Evolutionary conservation across 1,284 basidiomycete genomes (phyloP).

Genomic region (Vanrija humicola): DNA sequence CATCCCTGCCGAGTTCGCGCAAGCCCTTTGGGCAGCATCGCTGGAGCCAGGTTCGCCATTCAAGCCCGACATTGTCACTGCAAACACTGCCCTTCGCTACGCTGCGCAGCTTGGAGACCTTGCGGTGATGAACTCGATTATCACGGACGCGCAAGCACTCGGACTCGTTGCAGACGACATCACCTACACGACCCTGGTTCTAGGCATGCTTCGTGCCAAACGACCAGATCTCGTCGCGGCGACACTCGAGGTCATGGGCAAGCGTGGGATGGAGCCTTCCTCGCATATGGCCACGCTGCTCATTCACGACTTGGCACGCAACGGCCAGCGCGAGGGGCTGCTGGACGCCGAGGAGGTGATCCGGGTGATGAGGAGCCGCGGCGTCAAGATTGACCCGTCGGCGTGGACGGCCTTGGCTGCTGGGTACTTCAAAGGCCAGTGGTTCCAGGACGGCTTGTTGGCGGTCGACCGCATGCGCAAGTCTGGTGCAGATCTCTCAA

Average conservation of each 20-base stretch:
- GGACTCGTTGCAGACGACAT: conserved; percentile 66
- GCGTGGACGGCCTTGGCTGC: conserved; percentile 50
- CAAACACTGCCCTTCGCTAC: conserved; percentile 70
- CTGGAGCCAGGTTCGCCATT: conserved; percentile 30
- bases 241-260: conserved; percentile 65
- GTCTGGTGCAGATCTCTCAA: conserved; percentile 56
- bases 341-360: conserved; percentile 63
- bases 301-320: conserved; percentile 64
- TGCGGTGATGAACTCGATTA: conserved; percentile 58
- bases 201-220: conserved; percentile 65
- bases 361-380: conserved; percentile 62
- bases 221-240: conserved; percentile 61
- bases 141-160: conserved; percentile 54
- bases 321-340: conserved; percentile 57
- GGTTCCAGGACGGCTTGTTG: conserved; percentile 45
- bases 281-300: conserved; percentile 69
- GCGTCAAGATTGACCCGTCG: conserved; percentile 32
- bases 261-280: conserved; percentile 67
- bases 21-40: conserved; percentile 35
- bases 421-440: conserved; percentile 45
- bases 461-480: conserved; percentile 61
- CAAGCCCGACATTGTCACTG: conserved; percentile 64
- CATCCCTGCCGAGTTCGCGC: conserved; percentile 25
- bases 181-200: conserved; percentile 74
- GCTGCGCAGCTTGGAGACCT: conserved; percentile 62